phyloP scores from a whole-genome alignment of 345 rosid genomes.

The Litchi chinensis region DNA sequence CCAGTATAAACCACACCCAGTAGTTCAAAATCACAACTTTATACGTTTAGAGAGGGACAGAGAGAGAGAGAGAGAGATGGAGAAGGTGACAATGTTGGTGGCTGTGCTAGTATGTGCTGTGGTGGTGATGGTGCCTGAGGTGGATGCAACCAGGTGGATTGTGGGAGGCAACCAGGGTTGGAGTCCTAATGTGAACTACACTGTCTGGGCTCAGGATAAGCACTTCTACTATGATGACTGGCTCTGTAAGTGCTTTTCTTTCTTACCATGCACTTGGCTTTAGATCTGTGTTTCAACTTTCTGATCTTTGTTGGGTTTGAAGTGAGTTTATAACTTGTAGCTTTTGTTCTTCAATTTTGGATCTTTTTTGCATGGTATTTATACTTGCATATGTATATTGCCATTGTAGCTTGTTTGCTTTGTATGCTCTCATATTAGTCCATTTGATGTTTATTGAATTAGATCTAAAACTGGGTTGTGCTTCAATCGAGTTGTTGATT shows the following conservation, averaged over 20 bases:
- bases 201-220: constrained; percentile 75
- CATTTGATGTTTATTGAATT: constrained; percentile 17
- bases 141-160: constrained; percentile 56
- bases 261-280: constrained; percentile 10
- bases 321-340: background rate
- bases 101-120: constrained; percentile 36
- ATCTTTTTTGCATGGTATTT: constrained; percentile 15
- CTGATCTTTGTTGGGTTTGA: background rate
- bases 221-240: constrained; percentile 92
- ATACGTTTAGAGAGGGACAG: constrained; percentile 23
- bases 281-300: constrained; percentile 34
- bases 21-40: constrained; percentile 4
- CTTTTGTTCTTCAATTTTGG: background rate
- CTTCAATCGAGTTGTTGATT: background rate
- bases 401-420: background rate
- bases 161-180: constrained; percentile 70
- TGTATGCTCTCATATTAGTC: background rate
- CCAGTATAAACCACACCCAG: background rate
- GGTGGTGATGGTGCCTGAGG: constrained; percentile 43
- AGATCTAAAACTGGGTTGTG: constrained; percentile 33
- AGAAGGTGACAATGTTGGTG: constrained; percentile 30
- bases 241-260: constrained; percentile 64
- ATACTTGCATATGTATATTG: constrained; percentile 15
- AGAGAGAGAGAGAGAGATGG: constrained; percentile 22
- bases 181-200: constrained; percentile 73